phyloP scores from a whole-genome alignment of 2,329 filamentous ascomycete genomes.

The Endothia cerciana region DNA sequence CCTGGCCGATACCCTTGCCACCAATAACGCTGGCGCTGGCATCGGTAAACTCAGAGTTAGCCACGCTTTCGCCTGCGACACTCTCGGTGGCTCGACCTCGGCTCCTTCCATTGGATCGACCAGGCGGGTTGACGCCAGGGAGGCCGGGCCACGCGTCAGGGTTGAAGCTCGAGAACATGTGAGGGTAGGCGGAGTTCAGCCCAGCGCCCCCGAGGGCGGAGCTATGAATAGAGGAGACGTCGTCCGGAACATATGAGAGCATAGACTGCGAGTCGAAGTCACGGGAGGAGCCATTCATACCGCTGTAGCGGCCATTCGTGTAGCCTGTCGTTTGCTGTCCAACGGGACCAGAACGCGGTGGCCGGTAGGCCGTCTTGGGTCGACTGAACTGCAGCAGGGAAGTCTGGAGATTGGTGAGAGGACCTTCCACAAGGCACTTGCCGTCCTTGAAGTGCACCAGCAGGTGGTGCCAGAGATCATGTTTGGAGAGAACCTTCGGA shows the following conservation, averaged over 20 bases:
- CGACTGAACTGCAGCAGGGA: constrained; percentile 93
- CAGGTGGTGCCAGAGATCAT: constrained; percentile 96
- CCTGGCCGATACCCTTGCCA: constrained; percentile 76
- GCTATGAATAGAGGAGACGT: constrained; percentile 94
- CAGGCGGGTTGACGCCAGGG: constrained; percentile 61
- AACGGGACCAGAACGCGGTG: constrained; percentile 69
- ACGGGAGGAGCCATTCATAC: constrained; percentile 45
- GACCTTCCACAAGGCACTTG: constrained; percentile 94
- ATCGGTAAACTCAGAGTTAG: constrained; percentile 88
- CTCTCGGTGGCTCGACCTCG: constrained; percentile 74
- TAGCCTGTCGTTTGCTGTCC: constrained; percentile 27
- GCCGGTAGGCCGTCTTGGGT: constrained; percentile 90
- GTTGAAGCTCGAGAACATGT: constrained; percentile 93
- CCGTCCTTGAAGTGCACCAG: constrained; percentile 95
- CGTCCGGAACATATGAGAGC: constrained; percentile 93
- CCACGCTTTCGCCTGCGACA: constrained; percentile 88
- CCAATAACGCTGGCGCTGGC: constrained; percentile 77
- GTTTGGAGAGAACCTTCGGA: constrained; percentile 95
- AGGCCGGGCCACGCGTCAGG: constrained; percentile 87
- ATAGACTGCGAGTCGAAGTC: constrained; percentile 83
- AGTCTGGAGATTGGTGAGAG: constrained; percentile 92
- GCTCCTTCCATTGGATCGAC: constrained; percentile 68
- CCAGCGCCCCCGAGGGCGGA: constrained; percentile 85
- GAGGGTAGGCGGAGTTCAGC: constrained; percentile 81
- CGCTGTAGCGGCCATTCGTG: constrained; percentile 47